phyloP scores from a whole-genome alignment of 2,329 filamentous ascomycete species.

The Epichloe coenophiala region DNA sequence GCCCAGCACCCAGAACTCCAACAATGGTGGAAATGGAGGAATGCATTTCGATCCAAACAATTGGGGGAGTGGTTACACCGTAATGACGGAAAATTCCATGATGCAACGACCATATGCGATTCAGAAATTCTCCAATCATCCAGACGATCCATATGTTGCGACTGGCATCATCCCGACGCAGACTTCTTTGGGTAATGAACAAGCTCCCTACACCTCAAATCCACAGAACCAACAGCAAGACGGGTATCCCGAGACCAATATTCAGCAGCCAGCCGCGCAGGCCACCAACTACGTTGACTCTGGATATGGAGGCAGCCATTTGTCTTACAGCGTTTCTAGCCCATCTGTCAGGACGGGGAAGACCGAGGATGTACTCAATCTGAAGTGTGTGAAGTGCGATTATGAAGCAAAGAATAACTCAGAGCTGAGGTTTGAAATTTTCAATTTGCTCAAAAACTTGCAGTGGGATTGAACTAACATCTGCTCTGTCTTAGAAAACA shows the following conservation, averaged over 20 bases:
- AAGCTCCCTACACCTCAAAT: not conserved
- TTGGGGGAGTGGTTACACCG: not conserved
- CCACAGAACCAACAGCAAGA: not conserved
- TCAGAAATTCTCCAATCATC: not conserved
- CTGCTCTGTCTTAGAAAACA: slow-evolving; percentile 50
- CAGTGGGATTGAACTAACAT: not conserved
- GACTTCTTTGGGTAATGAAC: not conserved
- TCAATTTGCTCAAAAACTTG: not conserved
- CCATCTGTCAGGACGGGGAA: slow-evolving; percentile 27
- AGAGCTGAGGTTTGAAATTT: slow-evolving; percentile 3
- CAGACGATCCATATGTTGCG: slow-evolving; percentile 1
- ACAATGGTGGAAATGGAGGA: not conserved
- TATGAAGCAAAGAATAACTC: slow-evolving; percentile 5
- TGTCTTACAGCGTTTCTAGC: slow-evolving; percentile 29
- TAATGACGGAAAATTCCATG: not conserved
- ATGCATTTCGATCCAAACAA: not conserved
- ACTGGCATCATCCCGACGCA: not conserved
- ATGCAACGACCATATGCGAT: slow-evolving; percentile 1
- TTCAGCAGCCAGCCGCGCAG: slow-evolving; percentile 19
- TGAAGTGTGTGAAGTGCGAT: not conserved
- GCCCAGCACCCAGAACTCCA: not conserved
- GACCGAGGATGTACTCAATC: not conserved
- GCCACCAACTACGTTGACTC: slow-evolving; percentile 23
- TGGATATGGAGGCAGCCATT: slow-evolving; percentile 29
- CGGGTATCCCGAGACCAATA: not conserved